Evolutionary conservation across 2,329 filamentous ascomycete species (phyloP), one percentile per base, ranked within the genome.

Genomic region (Elsinoe perseae): DNA sequence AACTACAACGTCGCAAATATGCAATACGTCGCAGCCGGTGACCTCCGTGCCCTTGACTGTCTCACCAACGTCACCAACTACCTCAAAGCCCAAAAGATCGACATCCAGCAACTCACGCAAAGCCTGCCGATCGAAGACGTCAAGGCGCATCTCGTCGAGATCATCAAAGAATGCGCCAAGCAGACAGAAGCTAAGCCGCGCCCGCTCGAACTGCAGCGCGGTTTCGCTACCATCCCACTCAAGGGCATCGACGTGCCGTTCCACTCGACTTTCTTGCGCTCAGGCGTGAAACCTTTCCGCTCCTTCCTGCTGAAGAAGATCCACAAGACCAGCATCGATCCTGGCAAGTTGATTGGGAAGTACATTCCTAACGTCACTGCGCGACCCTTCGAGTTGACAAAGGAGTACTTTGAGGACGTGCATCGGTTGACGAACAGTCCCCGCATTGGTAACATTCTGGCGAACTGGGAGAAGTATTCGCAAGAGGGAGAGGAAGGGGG

Each of bases 231-330:
- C 21, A 97, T 98, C 64, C 93, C 95, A 42, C 86, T 98, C 62
- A 89, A 87, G 68, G 95, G 95, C 61, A 98, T 98, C 65, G 93
- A 98, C 66, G 95, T 97, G 69, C 93, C 93, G 43, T 98, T 98
- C 88, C 93, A 98, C 80, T 93, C 87, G 65, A 98, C 93, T 16
- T 98, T 98, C 80, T 77, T 98, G 75, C 88, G 95, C 56, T 95
- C 90, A 36, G 95, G 93, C 66, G 93, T 98, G 73, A 98, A 98
- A 80, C 93, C 95, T 46, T 98, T 98, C 89, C 83, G 93, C 63
- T 92, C 86, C 43, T 98, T 98, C 83, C 74, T 98, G 70, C 85
- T 97, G 65, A 98, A 97, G 87, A 98, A 98, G 83, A 97, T 98
- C 77, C 90, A 97, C 81, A 95, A 95, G 83, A 96, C 91, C 21